Evolutionary conservation across 345 rosid genomes (phyloP).

Genomic region (Eucalyptus coolabah): DNA sequence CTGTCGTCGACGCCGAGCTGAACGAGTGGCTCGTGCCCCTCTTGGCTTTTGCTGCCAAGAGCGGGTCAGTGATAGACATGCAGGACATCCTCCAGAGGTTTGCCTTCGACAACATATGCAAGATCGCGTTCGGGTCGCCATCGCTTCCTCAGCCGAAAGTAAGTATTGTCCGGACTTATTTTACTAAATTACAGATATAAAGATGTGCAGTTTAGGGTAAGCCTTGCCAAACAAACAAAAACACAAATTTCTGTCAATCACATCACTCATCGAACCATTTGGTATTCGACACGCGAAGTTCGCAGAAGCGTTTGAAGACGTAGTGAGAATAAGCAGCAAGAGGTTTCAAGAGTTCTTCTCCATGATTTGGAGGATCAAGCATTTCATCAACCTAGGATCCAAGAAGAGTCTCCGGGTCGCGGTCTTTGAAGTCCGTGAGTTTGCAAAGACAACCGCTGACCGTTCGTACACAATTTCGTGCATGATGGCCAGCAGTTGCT

Average conservation of each 20-base stretch:
- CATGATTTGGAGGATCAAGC: slow-evolving; percentile 3
- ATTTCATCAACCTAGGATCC: neutral
- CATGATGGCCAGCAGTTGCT: too few species aligned
- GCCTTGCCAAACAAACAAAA: too few species aligned
- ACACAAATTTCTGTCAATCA: neutral
- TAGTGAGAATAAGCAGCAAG: neutral
- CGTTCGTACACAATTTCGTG: too few species aligned
- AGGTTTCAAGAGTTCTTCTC: neutral
- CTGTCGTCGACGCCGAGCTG: too few species aligned
- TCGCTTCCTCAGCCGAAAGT: too few species aligned
- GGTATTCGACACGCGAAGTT: neutral
- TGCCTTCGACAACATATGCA: too few species aligned
- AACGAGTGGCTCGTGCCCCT: too few species aligned
- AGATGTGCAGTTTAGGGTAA: too few species aligned
- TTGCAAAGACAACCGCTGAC: slow-evolving; percentile 13
- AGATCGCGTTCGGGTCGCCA: neutral
- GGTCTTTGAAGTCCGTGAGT: slow-evolving; percentile 15
- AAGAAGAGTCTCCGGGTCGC: neutral
- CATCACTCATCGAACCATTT: neutral
- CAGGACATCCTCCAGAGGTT: too few species aligned
- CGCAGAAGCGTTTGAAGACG: neutral
- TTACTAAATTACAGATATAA: neutral
- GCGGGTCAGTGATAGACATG: too few species aligned
- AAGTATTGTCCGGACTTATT: too few species aligned
- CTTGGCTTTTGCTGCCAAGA: too few species aligned